Evolutionary conservation across 331 rosid genomes (phyloP).

Genomic region (Malus hybrid): DNA sequence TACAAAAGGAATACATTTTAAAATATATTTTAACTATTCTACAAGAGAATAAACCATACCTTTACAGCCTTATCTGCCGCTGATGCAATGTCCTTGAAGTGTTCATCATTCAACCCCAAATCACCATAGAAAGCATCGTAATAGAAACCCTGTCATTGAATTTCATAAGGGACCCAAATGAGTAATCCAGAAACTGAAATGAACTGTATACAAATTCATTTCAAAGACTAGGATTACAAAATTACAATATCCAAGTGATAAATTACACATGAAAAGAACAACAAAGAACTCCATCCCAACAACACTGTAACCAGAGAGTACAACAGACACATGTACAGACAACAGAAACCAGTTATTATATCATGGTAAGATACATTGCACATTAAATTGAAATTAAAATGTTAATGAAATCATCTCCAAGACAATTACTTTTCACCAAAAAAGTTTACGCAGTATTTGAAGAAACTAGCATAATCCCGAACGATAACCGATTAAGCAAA

Average conservation of each 20-base stretch:
- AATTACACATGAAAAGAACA: background rate
- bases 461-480: background rate
- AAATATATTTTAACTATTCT: background rate
- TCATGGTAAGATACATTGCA: background rate
- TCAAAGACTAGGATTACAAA: background rate
- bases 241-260: background rate
- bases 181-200: background rate
- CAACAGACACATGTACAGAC: background rate
- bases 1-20: background rate
- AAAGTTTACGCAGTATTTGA: background rate
- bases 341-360: background rate
- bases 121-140: constrained; percentile 94
- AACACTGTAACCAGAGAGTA: background rate
- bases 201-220: background rate
- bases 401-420: background rate
- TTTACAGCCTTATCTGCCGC: constrained; percentile 64
- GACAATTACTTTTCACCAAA: background rate
- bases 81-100: constrained; percentile 67
- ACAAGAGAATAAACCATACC: constrained; percentile 39
- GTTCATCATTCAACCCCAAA: constrained; percentile 84
- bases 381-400: background rate
- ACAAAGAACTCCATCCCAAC: background rate
- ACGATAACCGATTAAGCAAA: background rate
- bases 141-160: constrained; percentile 76
- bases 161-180: background rate